These are phyloP conservation scores for Vigna reflexopilosa DNA, from an alignment of 306 rosid species.

Conservation along the genomic window DNA sequence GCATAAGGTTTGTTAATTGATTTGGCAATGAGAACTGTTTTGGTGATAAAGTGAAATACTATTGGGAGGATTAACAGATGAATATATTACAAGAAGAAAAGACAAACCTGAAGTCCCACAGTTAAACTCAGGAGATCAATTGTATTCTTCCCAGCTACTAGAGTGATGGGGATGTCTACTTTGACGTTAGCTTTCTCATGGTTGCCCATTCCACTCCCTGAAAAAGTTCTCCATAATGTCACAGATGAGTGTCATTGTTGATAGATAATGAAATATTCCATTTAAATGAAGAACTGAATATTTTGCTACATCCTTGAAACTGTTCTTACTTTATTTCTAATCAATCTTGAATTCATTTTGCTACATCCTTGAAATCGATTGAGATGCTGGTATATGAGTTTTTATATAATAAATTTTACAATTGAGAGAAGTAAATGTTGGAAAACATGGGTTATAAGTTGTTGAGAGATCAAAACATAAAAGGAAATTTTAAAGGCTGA, in stretches of 20 bases:
- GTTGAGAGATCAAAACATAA: neutral
- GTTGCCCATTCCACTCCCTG: slow-evolving; percentile 75
- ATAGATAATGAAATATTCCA: slow-evolving; percentile 4
- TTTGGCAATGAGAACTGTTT: neutral
- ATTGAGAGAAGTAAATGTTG: neutral
- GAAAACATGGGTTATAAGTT: neutral
- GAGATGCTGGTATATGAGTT: neutral
- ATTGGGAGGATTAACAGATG: neutral
- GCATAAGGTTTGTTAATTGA: slow-evolving; percentile 35
- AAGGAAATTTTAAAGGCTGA: neutral
- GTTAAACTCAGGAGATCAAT: slow-evolving; percentile 91
- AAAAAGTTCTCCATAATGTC: slow-evolving; percentile 26
- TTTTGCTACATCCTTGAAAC: neutral
- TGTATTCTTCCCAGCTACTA: slow-evolving; percentile 72
- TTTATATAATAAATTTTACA: neutral
- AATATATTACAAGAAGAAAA: slow-evolving; percentile 8
- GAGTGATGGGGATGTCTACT: slow-evolving; percentile 62
- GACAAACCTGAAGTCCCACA: slow-evolving; percentile 90
- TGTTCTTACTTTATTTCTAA: neutral
- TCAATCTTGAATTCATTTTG: neutral
- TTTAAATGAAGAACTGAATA: neutral
- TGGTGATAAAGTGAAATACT: neutral
- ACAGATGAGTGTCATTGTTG: neutral
- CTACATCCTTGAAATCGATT: neutral
- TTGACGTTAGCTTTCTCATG: slow-evolving; percentile 52